Evolutionary conservation across 2,329 filamentous ascomycete species (phyloP).

Genomic region (Cadophora sp.): DNA sequence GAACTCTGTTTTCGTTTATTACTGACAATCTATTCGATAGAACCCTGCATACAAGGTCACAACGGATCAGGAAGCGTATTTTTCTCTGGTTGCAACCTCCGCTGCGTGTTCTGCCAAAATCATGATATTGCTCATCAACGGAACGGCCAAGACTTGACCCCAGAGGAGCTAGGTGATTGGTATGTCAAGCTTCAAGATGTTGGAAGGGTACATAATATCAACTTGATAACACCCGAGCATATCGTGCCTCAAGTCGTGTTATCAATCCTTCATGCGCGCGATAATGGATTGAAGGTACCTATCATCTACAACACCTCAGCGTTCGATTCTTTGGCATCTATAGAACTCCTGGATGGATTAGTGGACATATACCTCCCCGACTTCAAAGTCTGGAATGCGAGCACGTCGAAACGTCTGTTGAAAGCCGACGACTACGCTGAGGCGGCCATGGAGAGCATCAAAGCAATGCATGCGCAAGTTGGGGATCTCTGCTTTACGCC

Average conservation of each 20-base stretch:
- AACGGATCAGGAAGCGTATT: slow-evolving; percentile 79
- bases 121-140: slow-evolving; percentile 82
- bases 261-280: slow-evolving; percentile 74
- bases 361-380: slow-evolving; percentile 89
- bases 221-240: slow-evolving; percentile 86
- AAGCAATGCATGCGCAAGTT: slow-evolving; percentile 81
- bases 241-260: slow-evolving; percentile 84
- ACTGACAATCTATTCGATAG: slow-evolving; percentile 41
- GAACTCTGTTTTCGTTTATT: neutral
- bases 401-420: slow-evolving; percentile 72
- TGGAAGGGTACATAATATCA: slow-evolving; percentile 88
- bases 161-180: slow-evolving; percentile 82
- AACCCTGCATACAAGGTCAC: slow-evolving; percentile 84
- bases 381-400: slow-evolving; percentile 80
- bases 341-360: slow-evolving; percentile 77
- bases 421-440: slow-evolving; percentile 80
- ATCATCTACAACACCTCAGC: slow-evolving; percentile 87
- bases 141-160: slow-evolving; percentile 81
- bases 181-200: slow-evolving; percentile 82
- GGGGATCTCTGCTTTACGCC: slow-evolving; percentile 83
- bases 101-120: slow-evolving; percentile 81
- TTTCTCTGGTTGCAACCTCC: slow-evolving; percentile 57
- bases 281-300: slow-evolving; percentile 72
- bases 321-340: slow-evolving; percentile 77
- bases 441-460: slow-evolving; percentile 77